Conservation (phyloP, 768 basidiomycete species). For the Mycena belliarum region DNA sequence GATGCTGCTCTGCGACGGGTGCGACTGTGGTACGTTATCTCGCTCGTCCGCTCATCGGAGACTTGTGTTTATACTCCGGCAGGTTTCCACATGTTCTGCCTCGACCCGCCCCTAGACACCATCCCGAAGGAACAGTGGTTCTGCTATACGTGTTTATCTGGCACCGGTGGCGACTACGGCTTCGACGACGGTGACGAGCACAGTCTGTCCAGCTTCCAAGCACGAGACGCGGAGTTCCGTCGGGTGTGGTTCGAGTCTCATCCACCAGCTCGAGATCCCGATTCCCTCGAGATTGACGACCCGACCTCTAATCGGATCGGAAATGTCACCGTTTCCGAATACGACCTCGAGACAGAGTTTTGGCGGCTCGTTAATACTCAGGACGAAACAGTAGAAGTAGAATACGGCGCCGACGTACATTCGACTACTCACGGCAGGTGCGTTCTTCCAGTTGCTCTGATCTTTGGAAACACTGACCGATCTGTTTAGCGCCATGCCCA, state of each 20-base stretch:
- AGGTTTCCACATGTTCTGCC: conserved; percentile 98
- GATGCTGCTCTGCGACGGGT: conserved; percentile 91
- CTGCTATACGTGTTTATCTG: conserved; percentile 88
- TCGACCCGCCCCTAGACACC: conserved; percentile 82
- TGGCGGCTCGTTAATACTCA: conserved; percentile 94
- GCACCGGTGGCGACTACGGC: conserved; percentile 93
- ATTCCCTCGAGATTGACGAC: conserved; percentile 41
- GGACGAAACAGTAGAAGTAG: conserved; percentile 92
- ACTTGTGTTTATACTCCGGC: not conserved
- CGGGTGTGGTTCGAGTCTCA: conserved; percentile 86
- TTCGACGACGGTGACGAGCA: conserved; percentile 99
- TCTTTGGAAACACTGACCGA: not conserved
- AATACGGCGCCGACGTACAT: conserved; percentile 99
- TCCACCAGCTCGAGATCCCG: conserved; percentile 46
- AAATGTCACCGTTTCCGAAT: conserved; percentile 74
- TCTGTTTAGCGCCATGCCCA: conserved; percentile 84
- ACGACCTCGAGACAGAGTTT: conserved; percentile 92
- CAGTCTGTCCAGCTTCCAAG: conserved; percentile 86
- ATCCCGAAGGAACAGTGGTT: conserved; percentile 97
- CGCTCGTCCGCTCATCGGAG: conserved; percentile 16
- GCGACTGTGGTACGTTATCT: conserved; percentile 65
- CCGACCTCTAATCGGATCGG: conserved; percentile 57
- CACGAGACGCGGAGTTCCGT: conserved; percentile 87
- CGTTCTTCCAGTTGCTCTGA: conserved; percentile 19
- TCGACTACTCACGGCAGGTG: conserved; percentile 97